Base-by-base conservation (phyloP, 441 rosid genomes). In the Populus hybrid region DNA sequence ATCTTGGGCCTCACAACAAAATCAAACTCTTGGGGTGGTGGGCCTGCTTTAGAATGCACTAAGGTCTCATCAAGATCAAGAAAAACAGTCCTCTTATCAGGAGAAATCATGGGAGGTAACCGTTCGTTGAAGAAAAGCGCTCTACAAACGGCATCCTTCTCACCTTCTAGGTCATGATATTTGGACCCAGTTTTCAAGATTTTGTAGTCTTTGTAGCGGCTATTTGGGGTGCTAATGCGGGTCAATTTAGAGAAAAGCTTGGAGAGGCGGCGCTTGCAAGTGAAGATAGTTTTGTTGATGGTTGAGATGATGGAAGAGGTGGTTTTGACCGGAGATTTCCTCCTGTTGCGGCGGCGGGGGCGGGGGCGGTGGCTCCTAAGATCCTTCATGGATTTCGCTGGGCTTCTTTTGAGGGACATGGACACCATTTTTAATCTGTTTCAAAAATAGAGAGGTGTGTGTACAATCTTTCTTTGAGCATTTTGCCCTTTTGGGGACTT, bases 41-140 rank as follows among this genome's bases (percentile, higher is more conserved):
- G 95, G 84, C 89, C 94, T 8, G 92, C 72, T 24, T 85, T 84
- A 18, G 98, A 91, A 75, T 95, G 99, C 23, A 93, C 84, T 16
- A 92, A 83, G 0, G 97, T 95, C 78, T 95, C 97, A 74, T 95
- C 99, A 1, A 95, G 97, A 80, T 95, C 99, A 14, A 95, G 90
- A 79, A 93, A 89, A 19, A 92, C 86, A 5, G 98, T 95, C 74
- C 74, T 89, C 79, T 88, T 92, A 32, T 68, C 63, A 0, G 84
- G 61, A 0, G 85, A 82, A 32, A 72, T 76, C 80, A 82, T 19
- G 0, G 89, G 89, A 0, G 91, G 92, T 24, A 88, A 84, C 68
- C 21, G 66, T 35, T 85, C 89, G 9, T 80, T 69, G 35, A 74
- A 79, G 68, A 53, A 71, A 34, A 83, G 82, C 30, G 69, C 63